These are phyloP conservation scores for Kuraishia piskuri DNA, from an alignment of 805 yeast genomes.

Conservation along the genomic window DNA sequence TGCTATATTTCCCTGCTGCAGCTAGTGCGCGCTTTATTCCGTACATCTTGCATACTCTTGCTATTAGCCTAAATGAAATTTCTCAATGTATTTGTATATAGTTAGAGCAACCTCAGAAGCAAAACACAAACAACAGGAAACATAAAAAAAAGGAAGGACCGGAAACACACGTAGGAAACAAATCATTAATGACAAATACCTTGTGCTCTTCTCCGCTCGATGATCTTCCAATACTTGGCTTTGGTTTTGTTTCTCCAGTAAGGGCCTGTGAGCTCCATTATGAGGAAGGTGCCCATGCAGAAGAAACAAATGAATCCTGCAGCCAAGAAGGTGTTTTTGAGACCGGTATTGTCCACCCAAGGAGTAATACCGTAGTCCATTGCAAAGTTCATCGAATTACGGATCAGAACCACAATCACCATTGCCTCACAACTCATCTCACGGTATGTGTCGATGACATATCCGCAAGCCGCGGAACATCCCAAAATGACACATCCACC, in stretches of 20 bases:
- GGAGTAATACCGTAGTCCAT: conserved; percentile 53
- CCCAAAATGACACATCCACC: conserved; percentile 52
- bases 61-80: no score
- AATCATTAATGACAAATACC: not conserved
- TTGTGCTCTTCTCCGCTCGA: conserved; percentile 13
- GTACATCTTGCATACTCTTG: not conserved
- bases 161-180: not conserved
- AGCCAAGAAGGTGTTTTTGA: conserved; percentile 48
- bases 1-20: not conserved
- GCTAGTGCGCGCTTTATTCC: not conserved
- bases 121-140: not conserved
- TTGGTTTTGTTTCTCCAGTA: conserved; percentile 28
- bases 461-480: conserved; percentile 40
- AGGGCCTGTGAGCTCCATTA: conserved; percentile 27
- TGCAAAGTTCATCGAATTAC: conserved; percentile 53
- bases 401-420: conserved; percentile 46
- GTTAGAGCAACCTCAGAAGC: no score
- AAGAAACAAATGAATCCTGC: conserved; percentile 44
- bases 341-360: conserved; percentile 44
- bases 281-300: conserved; percentile 35
- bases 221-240: conserved; percentile 25
- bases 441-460: conserved; percentile 47
- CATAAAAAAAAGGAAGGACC: not conserved
- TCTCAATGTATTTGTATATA: no score
- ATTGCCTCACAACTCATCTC: conserved; percentile 45